Evolutionary conservation across 306 rosid genomes (phyloP).

Genomic region (Ormosia semicastrata): DNA sequence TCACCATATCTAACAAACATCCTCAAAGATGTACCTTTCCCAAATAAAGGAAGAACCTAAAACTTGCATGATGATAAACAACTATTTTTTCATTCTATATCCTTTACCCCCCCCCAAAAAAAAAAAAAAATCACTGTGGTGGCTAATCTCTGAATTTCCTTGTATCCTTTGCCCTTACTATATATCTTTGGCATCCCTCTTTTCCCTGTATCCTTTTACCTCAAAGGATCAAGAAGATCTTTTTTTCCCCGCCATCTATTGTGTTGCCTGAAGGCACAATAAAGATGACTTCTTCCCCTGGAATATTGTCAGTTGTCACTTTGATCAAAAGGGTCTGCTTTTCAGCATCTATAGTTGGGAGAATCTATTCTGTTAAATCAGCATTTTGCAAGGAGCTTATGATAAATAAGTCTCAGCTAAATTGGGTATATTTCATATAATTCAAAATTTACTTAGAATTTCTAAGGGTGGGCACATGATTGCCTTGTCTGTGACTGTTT

Average conservation of each 20-base stretch:
- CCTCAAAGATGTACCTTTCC: neutral
- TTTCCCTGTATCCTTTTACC: neutral
- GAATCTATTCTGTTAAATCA: too few relatives aligned
- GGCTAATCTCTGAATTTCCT: neutral
- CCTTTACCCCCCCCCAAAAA: neutral
- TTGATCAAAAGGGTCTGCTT: too few relatives aligned
- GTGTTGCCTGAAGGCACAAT: neutral
- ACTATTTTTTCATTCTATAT: neutral
- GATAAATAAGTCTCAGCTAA: too few relatives aligned
- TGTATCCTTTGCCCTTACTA: neutral
- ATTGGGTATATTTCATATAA: too few relatives aligned
- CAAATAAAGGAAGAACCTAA: neutral
- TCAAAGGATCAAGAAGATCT: neutral
- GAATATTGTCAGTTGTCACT: too few relatives aligned
- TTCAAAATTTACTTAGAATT: too few relatives aligned
- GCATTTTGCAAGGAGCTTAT: too few relatives aligned
- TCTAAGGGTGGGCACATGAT: too few relatives aligned
- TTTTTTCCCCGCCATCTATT: neutral
- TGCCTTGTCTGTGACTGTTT: too few relatives aligned
- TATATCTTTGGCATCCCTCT: neutral
- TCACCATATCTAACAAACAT: conserved; percentile 3
- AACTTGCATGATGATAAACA: neutral
- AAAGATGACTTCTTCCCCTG: too few relatives aligned
- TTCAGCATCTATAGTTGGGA: too few relatives aligned
- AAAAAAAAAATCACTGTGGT: neutral